Evolutionary conservation across 352 stramenopile genomes (phyloP), one percentile per base, ranked within the genome.

Genomic region (Albugo laibachii): DNA sequence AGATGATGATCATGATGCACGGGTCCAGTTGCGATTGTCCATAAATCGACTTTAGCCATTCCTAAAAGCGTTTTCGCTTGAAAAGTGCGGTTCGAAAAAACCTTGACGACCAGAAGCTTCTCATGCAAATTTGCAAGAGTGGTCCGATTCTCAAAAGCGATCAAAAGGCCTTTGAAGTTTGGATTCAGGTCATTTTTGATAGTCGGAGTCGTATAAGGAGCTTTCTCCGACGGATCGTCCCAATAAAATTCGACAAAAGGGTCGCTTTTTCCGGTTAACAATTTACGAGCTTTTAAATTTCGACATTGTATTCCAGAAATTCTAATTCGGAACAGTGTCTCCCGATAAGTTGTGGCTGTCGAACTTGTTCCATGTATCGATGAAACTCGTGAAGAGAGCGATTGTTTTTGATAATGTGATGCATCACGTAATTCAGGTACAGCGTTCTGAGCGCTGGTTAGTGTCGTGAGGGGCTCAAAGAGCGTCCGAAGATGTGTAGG

Each of bases 231-330:
- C 2, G 63, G 56, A 47, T 84, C 72, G 48, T 86, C 79, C 79
- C 79, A 92, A 47, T 75, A 82, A 52, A 92, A 89, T 55, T 89
- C 79, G 21, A 92, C 79, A 53, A 83, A 92, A 13, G 79, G 76
- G 57, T 89, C 77, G 47, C 67, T 82, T 55, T 89, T 89, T 52
- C 76, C 72, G 53, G 73, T 82, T 41, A 92, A 72, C 8, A 31
- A 8, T 44, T 79, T 65, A 38, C 76, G 66, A 14, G 67, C 69
- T 49, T 85, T 71, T 13, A 92, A 55, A 56, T 92, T 92, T 21
- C 79, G 75, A 48, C 79, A 92, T 59, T 92, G 79, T 48, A 92
- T 92, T 38, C 76, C 76, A 1, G 71, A 86, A 45, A 92, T 83
- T 2, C 78, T 64, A 41, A 92, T 76, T 37, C 75, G 73, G 45